A percentile compares a stretch with the other conserved stretches of the same genome.
Evolutionary conservation across 768 basidiomycete genomes (phyloP).

Genomic region (Gymnopilus dilepis): DNA sequence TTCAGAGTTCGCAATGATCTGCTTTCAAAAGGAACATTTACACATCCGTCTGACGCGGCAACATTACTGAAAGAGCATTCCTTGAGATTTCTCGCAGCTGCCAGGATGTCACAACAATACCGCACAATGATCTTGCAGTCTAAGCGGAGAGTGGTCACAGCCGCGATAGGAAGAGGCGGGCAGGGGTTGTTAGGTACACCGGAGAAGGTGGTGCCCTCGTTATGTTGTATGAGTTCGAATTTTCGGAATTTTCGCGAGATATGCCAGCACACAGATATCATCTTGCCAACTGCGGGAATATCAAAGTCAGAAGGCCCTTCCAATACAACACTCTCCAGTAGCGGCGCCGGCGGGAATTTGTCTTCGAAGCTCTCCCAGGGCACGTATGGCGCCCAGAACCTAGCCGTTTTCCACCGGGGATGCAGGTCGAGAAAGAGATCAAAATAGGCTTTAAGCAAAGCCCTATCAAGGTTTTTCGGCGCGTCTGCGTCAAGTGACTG

Average conservation of each 20-base stretch:
- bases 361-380: slow-evolving; percentile 3
- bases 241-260: slow-evolving; percentile 1
- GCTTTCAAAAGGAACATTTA: neutral
- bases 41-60: neutral
- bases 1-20: slow-evolving; percentile 1
- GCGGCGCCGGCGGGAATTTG: neutral
- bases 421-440: slow-evolving; percentile 9
- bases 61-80: slow-evolving; percentile 14
- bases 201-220: slow-evolving; percentile 1
- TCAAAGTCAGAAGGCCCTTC: slow-evolving; percentile 8
- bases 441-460: slow-evolving; percentile 1
- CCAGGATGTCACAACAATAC: slow-evolving; percentile 10
- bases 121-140: slow-evolving; percentile 10
- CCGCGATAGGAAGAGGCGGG: neutral
- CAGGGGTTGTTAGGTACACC: neutral
- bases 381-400: slow-evolving; percentile 11
- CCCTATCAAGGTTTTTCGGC: neutral
- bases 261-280: slow-evolving; percentile 1
- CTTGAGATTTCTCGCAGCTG: neutral
- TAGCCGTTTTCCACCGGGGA: slow-evolving; percentile 1
- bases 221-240: slow-evolving; percentile 9
- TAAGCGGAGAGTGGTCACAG: slow-evolving; percentile 2
- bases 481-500: neutral
- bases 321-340: slow-evolving; percentile 3
- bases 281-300: neutral